Base-by-base conservation (phyloP, 148 eudicot genomes). In the Selenicereus undatus region DNA sequence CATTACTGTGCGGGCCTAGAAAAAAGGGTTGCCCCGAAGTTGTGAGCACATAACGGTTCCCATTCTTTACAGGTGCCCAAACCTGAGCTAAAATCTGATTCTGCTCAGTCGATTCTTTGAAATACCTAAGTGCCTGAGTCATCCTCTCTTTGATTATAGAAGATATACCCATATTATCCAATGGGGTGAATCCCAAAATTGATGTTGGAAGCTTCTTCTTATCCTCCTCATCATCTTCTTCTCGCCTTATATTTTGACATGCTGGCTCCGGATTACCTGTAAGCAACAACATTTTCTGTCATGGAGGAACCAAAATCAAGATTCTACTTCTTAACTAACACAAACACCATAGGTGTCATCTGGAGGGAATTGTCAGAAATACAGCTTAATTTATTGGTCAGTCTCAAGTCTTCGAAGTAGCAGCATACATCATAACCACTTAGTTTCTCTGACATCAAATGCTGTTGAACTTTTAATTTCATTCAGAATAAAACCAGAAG, bases 21-120 rank as follows among this genome's bases (percentile, higher is more conserved):
- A 93, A 90, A 91, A 96, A 96, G 81, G 99, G 99, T 43, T 96
- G 98, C 54, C 97, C 98, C n/a, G 91, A 92, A 82, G 98, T 96
- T 58, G 99, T 96, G 66, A 96, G 97, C 35, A 91, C 89, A 75
- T 85, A 90, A 14, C 89, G 89, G 79, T 84, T 88, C 60, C 97
- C 94, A 42, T 76, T 89, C 77, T 83, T 91, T 16, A 96, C 92
- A 42, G 99, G 99, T 20, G 94, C 97, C 99, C 99, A 96, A 80
- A 96, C 88, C 83, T 96, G 99, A 82, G 93, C 99, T 58, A 96
- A 85, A 72, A 94, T 91, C 88, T 88, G 90, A 82, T 89, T 90
- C 74, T 91, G 95, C n/a, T 88, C 97, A 39, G 93, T 89, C 26
- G 89, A 91, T 26, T 90, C 97, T 84, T 88, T 93, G 82, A 94